Evolutionary conservation across 1,284 basidiomycete species (phyloP).

Genomic region (Boletus coffeatus): DNA sequence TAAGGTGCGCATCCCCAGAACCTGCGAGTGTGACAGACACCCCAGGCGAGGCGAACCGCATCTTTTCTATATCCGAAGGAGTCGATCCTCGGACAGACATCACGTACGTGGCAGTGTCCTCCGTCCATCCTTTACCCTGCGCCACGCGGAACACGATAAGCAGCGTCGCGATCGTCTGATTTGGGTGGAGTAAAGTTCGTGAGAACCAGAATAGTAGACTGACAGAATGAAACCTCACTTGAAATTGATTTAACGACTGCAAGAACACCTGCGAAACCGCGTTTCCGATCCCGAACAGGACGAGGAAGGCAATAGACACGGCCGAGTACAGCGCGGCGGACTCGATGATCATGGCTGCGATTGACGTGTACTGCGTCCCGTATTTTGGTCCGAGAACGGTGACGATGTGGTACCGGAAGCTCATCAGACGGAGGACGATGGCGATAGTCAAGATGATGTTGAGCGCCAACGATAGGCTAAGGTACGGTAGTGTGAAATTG

Average conservation of each 20-base stretch:
- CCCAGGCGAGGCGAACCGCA: conserved; percentile 1
- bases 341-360: conserved; percentile 22
- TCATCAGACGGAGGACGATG: conserved; percentile 22
- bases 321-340: conserved; percentile 22
- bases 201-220: background rate
- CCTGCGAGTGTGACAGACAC: conserved; percentile 3
- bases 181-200: background rate
- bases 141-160: conserved; percentile 24
- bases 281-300: conserved; percentile 12
- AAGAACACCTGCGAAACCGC: conserved; percentile 15
- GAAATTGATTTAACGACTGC: conserved; percentile 17
- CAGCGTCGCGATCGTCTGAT: conserved; percentile 17
- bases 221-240: conserved; percentile 9
- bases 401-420: conserved; percentile 1
- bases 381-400: conserved; percentile 11
- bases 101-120: conserved; percentile 5
- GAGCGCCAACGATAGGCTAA: conserved; percentile 19
- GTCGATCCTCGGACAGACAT: background rate
- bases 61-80: background rate
- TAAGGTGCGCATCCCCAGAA: background rate
- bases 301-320: conserved; percentile 15
- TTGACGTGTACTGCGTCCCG: conserved; percentile 20
- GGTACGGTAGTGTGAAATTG: conserved; percentile 22
- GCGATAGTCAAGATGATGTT: conserved; percentile 23
- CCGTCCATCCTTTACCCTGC: conserved; percentile 23